Base-by-base conservation (phyloP, 1,284 basidiomycete species). In the Athelia psychrophila region DNA sequence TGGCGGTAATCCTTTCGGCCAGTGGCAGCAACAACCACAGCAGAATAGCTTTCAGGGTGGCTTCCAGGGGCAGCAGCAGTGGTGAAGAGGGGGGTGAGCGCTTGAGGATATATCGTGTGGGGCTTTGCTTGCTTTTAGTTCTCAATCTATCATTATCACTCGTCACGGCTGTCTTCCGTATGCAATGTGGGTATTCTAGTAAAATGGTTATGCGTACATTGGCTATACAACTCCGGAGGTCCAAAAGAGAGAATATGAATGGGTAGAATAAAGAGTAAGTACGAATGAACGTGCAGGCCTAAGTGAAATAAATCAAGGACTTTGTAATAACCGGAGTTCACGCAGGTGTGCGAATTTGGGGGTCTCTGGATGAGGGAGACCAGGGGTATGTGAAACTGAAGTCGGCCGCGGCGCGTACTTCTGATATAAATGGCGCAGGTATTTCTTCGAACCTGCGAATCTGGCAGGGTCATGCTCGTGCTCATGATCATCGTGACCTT, bases 1-100 rank as follows among this genome's bases (percentile, higher is more conserved):
- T 25, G 40, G 47, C 24, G 42, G 44, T 20, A 45, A 44, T 33
- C 22, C 51, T 18, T 49, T 46, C 22, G 44, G 22, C 6, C 16
- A 18, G 18, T 46, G 44, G 44, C 47, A 48, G 25, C 47, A 33
- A 19, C 27, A 36, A 19, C 47, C 25, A 8, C 44, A 47, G 44
- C 44, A 47, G 38, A 18, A 42, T 10, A 42, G 18, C 38, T 42
- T 42, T 23, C 38, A 42, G 22, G 12, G 22, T 12, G 44, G 44
- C 5, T 46, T 23, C n/a, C 9, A 8, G 9, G 22, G 25, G 16
- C 44, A 46, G 44, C 44, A 46, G n/a, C 38, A 42, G 16, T 23
- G 22, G 25, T 46, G 22, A 23, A 20, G 44, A 22, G 22, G 22
- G 44, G 24, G 19, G 6, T 42, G 5, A 6, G 38, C 38, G n/a